A percentile compares a stretch with the other conserved stretches of the same genome.
phyloP scores from a whole-genome alignment of 805 yeast species.

The Grigorovia humatica region DNA sequence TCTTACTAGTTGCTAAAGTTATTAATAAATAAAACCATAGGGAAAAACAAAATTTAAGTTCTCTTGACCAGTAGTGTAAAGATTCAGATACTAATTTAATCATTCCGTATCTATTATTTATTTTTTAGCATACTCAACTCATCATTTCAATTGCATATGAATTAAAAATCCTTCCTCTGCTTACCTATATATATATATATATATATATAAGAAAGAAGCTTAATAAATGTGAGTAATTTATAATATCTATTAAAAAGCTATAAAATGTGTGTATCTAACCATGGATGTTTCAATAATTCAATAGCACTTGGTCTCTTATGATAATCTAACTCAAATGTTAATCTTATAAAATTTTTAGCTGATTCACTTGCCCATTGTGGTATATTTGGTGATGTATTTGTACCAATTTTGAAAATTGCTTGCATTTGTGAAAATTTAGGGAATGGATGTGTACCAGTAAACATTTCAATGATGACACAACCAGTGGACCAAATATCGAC shows the following conservation, averaged over 20 bases:
- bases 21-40: no score
- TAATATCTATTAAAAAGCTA: neutral
- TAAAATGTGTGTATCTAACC: conserved; percentile 20
- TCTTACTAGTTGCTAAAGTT: no score
- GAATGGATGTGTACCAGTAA: conserved; percentile 92
- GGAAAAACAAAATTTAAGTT: no score
- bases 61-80: no score
- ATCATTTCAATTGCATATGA: no score
- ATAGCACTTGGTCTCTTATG: conserved; percentile 64
- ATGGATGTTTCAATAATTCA: conserved; percentile 48
- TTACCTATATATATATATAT: neutral
- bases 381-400: conserved; percentile 66
- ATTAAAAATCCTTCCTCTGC: no score
- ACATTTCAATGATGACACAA: conserved; percentile 87
- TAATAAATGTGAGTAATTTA: no score
- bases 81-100: no score
- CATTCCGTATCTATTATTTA: no score
- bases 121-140: no score
- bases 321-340: conserved; percentile 69
- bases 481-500: conserved; percentile 98
- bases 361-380: conserved; percentile 65
- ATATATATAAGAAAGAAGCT: neutral
- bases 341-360: conserved; percentile 53
- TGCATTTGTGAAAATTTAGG: conserved; percentile 95
- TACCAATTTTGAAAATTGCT: conserved; percentile 90